A percentile compares a stretch with the other conserved stretches of the same genome.
Conservation (phyloP, 805 yeast species). For the Candida khao-thaluensis region DNA sequence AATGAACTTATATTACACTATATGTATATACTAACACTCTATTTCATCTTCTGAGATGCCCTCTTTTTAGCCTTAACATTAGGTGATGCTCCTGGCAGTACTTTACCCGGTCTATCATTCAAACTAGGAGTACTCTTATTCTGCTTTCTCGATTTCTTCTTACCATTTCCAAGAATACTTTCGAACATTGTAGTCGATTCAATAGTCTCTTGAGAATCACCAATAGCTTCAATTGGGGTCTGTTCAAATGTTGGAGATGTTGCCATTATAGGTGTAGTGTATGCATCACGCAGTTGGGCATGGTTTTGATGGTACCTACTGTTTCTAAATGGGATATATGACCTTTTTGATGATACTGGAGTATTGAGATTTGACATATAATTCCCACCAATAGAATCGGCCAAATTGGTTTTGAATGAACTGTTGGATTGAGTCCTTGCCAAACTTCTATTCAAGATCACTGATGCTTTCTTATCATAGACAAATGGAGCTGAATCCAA, state of each 20-base stretch:
- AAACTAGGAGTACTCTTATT: constrained; percentile 16
- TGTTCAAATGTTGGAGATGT: constrained; percentile 23
- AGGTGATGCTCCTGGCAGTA: constrained; percentile 11
- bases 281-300: constrained; percentile 15
- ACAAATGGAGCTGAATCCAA: constrained; percentile 73
- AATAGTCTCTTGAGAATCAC: constrained; percentile 7
- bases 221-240: constrained; percentile 13
- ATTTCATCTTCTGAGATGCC: constrained; percentile 22
- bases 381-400: constrained; percentile 52
- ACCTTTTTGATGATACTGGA: constrained; percentile 22
- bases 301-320: constrained; percentile 21
- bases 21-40: too few relatives aligned
- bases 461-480: constrained; percentile 75
- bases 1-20: too few relatives aligned
- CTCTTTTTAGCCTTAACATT: constrained; percentile 19
- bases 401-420: constrained; percentile 73
- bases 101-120: background rate
- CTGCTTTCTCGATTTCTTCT: constrained; percentile 21
- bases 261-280: constrained; percentile 24
- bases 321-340: constrained; percentile 43
- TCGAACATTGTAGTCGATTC: constrained; percentile 23
- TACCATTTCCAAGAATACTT: constrained; percentile 24
- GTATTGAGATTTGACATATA: constrained; percentile 10
- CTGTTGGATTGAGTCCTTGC: constrained; percentile 73
- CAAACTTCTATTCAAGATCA: constrained; percentile 68